A percentile compares a stretch with the other conserved stretches of the same genome.
These are phyloP conservation scores for Neurospora sp. DNA, from an alignment of 495 filamentous ascomycete species.

Conservation along the genomic window DNA sequence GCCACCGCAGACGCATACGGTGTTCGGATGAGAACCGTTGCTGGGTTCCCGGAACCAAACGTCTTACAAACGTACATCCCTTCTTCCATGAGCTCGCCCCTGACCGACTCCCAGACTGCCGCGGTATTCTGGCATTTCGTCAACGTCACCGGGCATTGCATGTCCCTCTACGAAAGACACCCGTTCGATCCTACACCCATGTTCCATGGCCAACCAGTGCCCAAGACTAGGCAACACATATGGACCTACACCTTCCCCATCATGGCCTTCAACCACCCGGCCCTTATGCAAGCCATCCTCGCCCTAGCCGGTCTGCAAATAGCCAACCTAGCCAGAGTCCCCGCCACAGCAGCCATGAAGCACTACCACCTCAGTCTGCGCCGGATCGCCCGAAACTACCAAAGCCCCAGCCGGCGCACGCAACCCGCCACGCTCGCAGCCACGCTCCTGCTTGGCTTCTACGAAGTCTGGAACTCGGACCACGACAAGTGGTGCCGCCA, in stretches of 20 bases:
- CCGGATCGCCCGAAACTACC: slow-evolving; percentile 63
- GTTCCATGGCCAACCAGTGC: slow-evolving; percentile 53
- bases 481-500: slow-evolving; percentile 95
- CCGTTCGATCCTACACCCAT: slow-evolving; percentile 66
- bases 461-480: slow-evolving; percentile 90
- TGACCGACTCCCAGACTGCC: slow-evolving; percentile 74
- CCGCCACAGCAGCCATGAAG: slow-evolving; percentile 69
- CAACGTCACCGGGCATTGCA: slow-evolving; percentile 72
- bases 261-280: slow-evolving; percentile 71
- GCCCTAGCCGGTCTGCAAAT: slow-evolving; percentile 84
- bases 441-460: slow-evolving; percentile 79
- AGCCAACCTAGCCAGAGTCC: slow-evolving; percentile 62
- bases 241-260: slow-evolving; percentile 86
- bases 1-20: slow-evolving; percentile 24
- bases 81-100: slow-evolving; percentile 62
- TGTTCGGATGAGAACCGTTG: slow-evolving; percentile 33
- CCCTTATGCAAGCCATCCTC: slow-evolving; percentile 83
- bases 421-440: slow-evolving; percentile 79
- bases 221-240: slow-evolving; percentile 61
- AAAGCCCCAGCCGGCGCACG: slow-evolving; percentile 57
- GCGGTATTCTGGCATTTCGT: slow-evolving; percentile 90
- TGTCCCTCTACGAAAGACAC: slow-evolving; percentile 83
- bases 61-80: slow-evolving; percentile 73
- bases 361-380: slow-evolving; percentile 86
- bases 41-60: slow-evolving; percentile 33